Evolutionary conservation across 2,329 filamentous ascomycete species (phyloP).

Genomic region (Paramyrothecium roridum): DNA sequence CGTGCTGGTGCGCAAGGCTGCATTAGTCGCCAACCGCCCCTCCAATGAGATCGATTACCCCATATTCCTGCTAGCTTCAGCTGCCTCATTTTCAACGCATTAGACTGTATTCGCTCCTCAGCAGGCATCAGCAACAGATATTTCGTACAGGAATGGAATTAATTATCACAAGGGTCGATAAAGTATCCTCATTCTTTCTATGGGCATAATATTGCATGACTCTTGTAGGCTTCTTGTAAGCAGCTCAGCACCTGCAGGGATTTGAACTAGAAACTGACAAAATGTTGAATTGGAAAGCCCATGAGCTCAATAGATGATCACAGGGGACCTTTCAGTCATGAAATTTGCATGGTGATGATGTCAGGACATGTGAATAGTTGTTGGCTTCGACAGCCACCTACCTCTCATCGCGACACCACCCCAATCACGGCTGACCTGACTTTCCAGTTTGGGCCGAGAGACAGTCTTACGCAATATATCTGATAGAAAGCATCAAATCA

Average conservation of each 20-base stretch:
- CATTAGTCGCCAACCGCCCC: background rate
- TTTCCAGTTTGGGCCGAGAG: background rate
- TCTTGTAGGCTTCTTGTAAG: too few species aligned
- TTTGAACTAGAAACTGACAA: too few species aligned
- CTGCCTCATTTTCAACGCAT: background rate
- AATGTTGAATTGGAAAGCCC: too few species aligned
- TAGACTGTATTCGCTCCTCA: background rate
- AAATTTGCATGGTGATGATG: background rate
- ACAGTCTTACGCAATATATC: background rate
- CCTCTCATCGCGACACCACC: background rate
- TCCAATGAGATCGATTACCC: background rate
- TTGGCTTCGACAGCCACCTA: background rate
- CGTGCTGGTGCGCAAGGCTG: background rate
- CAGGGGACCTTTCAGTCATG: background rate
- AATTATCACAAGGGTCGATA: background rate
- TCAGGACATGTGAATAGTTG: background rate
- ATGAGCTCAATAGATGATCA: background rate
- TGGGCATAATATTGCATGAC: background rate
- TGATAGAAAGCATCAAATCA: background rate
- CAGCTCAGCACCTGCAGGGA: too few species aligned
- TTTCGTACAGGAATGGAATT: background rate
- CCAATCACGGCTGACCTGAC: background rate
- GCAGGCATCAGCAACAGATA: background rate
- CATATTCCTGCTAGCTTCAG: background rate
- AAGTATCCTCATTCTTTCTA: background rate